Base-by-base conservation (phyloP, 2,329 filamentous ascomycete genomes). In the Dothistroma pini region DNA sequence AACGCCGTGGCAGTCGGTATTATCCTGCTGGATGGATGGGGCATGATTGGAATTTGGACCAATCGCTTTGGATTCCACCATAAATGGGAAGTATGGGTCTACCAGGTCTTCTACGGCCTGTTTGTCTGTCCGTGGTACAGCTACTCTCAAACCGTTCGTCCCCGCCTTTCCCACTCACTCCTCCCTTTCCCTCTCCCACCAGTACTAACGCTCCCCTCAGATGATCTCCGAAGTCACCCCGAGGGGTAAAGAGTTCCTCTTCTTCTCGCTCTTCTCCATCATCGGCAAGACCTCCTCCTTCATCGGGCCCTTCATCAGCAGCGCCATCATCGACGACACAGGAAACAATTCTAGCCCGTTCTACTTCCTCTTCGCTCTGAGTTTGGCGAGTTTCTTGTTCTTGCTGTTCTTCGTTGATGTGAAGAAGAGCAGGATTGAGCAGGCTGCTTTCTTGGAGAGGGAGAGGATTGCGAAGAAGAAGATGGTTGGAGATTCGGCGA, bases 201-300 rank as follows among this genome's bases (percentile, higher is more conserved):
- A 29, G 25, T 29, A 29, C 19, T 21, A 21, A 12, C 54, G 52
- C 47, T 50, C 41, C 7, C 41, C 54, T 48, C 54, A 69, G 67
- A 86, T 89, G 82, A 89, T 89, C 66, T 85, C 82, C 2, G 87
- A 88, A 66, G 85, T 89, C 1, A 88, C 86, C 0, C 87, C 87
- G 0, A 79, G 84, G 6, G 86, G 86, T 41, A 85, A 88, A 68
- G 87, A 89, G 66, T 89, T 88, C 67, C 75, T 89, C 11, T 89
- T 89, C 78, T 90, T 89, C 79, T 83, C 80, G 52, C 74, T 89
- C 1, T 89, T 89, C 74, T 86, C 82, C 63, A 87, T 89, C 67
- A 83, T 89, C 31, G 86, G 86, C 50, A 89, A 89, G 74, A 86
- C 86, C 0, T 86, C 82, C 8, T 84, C 82, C 0, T 89, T 89